These are phyloP conservation scores for Monosporascus ibericus DNA, from an alignment of 2,329 filamentous ascomycete genomes.

Conservation along the genomic window DNA sequence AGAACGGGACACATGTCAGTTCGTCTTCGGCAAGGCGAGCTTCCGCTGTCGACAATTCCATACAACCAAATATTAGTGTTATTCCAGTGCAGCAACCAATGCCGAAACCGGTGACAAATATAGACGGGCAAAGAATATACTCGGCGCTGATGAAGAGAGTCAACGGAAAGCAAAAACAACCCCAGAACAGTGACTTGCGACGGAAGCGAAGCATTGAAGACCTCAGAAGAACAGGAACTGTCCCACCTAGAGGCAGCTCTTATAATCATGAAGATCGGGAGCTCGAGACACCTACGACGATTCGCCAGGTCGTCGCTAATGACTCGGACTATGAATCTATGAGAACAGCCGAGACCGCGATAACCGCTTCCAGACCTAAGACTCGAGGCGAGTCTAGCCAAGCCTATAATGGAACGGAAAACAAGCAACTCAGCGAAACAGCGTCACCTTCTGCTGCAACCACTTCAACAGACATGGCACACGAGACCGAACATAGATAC, in stretches of 20 bases:
- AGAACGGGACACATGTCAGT: conserved; percentile 40
- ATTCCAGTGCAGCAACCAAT: conserved; percentile 6
- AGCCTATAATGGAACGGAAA: not conserved
- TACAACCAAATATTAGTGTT: conserved; percentile 7
- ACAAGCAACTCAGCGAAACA: not conserved
- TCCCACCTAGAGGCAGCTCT: conserved; percentile 17
- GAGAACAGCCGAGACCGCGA: conserved; percentile 1
- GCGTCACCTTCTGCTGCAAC: conserved; percentile 2
- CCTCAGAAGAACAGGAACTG: conserved; percentile 7
- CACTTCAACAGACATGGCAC: conserved; percentile 3
- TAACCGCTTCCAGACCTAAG: not conserved
- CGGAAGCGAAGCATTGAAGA: conserved; percentile 12
- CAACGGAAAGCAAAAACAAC: conserved; percentile 31
- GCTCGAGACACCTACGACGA: conserved; percentile 12
- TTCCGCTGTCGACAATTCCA: conserved; percentile 18
- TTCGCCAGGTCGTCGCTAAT: conserved; percentile 19
- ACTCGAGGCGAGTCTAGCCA: not conserved
- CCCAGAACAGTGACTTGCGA: conserved; percentile 11
- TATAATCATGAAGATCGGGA: conserved; percentile 1
- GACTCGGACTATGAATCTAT: conserved; percentile 11
- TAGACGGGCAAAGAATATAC: conserved; percentile 56
- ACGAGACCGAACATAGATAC: conserved; percentile 12
- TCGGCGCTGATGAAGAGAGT: conserved; percentile 57
- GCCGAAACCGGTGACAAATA: conserved; percentile 20
- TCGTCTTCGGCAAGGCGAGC: conserved; percentile 30